phyloP scores from a whole-genome alignment of 83 land plant genomes.

The Isoetes engelmannii region DNA sequence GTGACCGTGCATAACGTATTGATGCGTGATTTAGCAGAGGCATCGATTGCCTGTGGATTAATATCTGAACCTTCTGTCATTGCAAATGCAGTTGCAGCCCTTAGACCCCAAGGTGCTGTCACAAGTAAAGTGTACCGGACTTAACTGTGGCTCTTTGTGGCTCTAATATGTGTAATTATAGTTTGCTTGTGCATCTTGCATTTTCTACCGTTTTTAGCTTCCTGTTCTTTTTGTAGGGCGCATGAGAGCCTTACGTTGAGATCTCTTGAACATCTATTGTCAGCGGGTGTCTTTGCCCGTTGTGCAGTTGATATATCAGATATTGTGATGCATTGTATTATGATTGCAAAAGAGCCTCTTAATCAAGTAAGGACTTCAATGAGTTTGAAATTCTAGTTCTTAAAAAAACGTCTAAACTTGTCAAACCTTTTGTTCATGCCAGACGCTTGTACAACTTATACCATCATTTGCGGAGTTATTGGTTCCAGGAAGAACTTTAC shows the following conservation, averaged over 20 bases:
- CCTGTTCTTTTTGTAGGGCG: not conserved
- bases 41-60: slow-evolving; percentile 30
- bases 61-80: slow-evolving; percentile 26
- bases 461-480: slow-evolving; percentile 24
- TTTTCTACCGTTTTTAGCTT: not conserved
- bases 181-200: not conserved
- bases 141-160: not conserved
- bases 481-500: not conserved
- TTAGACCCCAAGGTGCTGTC: slow-evolving; percentile 31
- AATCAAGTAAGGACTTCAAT: slow-evolving; percentile 29
- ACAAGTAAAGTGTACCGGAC: slow-evolving; percentile 17
- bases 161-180: not conserved
- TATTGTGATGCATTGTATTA: slow-evolving; percentile 28
- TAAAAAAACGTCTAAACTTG: too few species aligned
- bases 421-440: not conserved
- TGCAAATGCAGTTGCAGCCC: slow-evolving; percentile 34
- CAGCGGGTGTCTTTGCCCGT: slow-evolving; percentile 20
- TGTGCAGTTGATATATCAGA: slow-evolving; percentile 31
- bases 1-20: slow-evolving; percentile 29
- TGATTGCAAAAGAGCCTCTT: slow-evolving; percentile 32
- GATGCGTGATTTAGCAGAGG: slow-evolving; percentile 37
- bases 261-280: slow-evolving; percentile 29
- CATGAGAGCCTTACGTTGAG: slow-evolving; percentile 12
- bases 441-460: slow-evolving; percentile 23
- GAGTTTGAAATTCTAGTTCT: not conserved